These are phyloP conservation scores for Arthrocladium fulminans DNA, from an alignment of 2,329 filamentous ascomycete genomes.

Conservation along the genomic window DNA sequence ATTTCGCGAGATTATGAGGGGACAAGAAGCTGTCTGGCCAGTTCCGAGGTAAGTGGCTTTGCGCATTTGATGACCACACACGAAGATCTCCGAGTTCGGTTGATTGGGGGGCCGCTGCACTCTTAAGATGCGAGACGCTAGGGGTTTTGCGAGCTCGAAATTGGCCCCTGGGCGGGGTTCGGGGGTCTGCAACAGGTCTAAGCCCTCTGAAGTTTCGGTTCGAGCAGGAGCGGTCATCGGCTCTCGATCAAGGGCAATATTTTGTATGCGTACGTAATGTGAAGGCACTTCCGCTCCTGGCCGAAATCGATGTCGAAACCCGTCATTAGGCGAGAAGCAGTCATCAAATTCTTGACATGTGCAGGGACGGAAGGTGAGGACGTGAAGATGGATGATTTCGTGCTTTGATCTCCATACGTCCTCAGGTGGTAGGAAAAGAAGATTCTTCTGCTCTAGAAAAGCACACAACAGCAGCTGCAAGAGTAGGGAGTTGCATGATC, in stretches of 20 bases:
- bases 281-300: not conserved
- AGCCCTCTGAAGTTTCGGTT: not conserved
- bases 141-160: not conserved
- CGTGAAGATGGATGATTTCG: too few relatives aligned
- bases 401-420: too few relatives aligned
- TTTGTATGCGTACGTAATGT: too few relatives aligned
- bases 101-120: not conserved
- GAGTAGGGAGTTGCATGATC: too few relatives aligned
- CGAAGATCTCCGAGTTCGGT: slow-evolving; percentile 7
- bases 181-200: not conserved
- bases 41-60: slow-evolving; percentile 3
- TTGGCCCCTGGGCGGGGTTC: not conserved
- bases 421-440: too few relatives aligned
- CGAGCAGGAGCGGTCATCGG: not conserved
- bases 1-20: slow-evolving; percentile 3
- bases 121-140: slow-evolving; percentile 7
- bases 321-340: too few relatives aligned
- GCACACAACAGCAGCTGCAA: too few relatives aligned
- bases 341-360: too few relatives aligned
- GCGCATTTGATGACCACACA: not conserved
- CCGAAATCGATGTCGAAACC: too few relatives aligned
- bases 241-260: not conserved
- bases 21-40: slow-evolving; percentile 1
- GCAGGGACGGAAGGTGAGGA: too few relatives aligned
- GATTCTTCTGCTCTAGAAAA: too few relatives aligned